Evolutionary conservation across 2,329 filamentous ascomycete species (phyloP).

Genomic region (Zopfia rhizophila): DNA sequence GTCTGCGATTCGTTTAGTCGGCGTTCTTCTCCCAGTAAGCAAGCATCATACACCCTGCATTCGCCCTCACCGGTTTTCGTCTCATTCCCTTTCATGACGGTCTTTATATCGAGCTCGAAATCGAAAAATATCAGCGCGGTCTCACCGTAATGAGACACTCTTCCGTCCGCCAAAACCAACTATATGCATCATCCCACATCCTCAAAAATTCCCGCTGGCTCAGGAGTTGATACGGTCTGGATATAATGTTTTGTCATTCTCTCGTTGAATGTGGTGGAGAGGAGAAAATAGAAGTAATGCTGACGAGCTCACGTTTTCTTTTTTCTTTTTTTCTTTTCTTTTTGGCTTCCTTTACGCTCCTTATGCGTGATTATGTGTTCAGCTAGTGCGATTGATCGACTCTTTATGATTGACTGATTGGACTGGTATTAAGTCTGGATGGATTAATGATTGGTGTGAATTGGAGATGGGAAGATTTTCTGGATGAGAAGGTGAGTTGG

Average conservation of each 20-base stretch:
- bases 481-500: too few relatives aligned
- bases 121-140: too few relatives aligned
- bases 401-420: too few relatives aligned
- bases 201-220: conserved; percentile 13
- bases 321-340: conserved; percentile 8
- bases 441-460: too few relatives aligned
- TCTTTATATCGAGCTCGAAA: too few relatives aligned
- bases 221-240: conserved; percentile 16
- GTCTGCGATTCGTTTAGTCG: conserved; percentile 3
- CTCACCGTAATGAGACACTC: too few relatives aligned
- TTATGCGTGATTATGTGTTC: conserved; percentile 14
- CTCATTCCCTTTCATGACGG: conserved; percentile 19
- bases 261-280: conserved; percentile 7
- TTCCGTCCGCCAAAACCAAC: neutral
- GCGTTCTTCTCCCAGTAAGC: conserved; percentile 15
- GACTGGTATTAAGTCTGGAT: too few relatives aligned
- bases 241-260: conserved; percentile 27
- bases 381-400: too few relatives aligned
- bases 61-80: conserved; percentile 28
- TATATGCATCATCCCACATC: conserved; percentile 5
- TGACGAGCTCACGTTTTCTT: conserved; percentile 25
- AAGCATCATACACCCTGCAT: conserved; percentile 29
- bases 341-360: conserved; percentile 29
- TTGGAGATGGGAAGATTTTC: too few relatives aligned
- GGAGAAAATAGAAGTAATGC: conserved; percentile 23